These are phyloP conservation scores for Pichia sp. DNA, from an alignment of 1,139 yeast genomes.

Conservation along the genomic window DNA sequence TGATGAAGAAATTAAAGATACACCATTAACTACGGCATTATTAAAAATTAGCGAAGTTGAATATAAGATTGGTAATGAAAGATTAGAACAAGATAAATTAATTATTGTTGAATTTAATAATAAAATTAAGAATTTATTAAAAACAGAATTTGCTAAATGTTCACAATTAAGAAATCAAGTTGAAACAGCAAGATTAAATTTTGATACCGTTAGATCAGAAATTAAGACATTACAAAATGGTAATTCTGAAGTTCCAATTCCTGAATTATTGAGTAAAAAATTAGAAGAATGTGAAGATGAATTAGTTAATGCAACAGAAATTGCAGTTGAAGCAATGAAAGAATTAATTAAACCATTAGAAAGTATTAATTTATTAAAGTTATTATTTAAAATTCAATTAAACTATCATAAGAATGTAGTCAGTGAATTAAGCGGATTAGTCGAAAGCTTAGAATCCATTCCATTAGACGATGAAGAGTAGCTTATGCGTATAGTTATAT, in stretches of 20 bases:
- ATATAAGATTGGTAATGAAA: slow-evolving; percentile 52
- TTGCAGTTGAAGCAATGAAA: slow-evolving; percentile 74
- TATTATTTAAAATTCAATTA: slow-evolving; percentile 60
- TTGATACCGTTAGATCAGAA: slow-evolving; percentile 61
- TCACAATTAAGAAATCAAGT: slow-evolving; percentile 59
- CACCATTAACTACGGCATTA: slow-evolving; percentile 45
- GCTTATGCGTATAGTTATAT: slow-evolving; percentile 43
- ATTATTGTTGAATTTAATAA: slow-evolving; percentile 52
- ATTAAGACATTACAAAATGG: slow-evolving; percentile 35
- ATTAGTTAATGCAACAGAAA: slow-evolving; percentile 67
- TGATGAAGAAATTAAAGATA: slow-evolving; percentile 25
- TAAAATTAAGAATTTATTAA: slow-evolving; percentile 45
- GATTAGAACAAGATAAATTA: slow-evolving; percentile 60
- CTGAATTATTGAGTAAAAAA: slow-evolving; percentile 44
- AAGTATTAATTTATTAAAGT: slow-evolving; percentile 53
- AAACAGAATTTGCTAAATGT: slow-evolving; percentile 56
- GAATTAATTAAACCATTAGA: slow-evolving; percentile 62
- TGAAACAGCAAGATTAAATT: slow-evolving; percentile 60
- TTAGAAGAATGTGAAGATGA: slow-evolving; percentile 70
- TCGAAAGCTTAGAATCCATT: slow-evolving; percentile 37
- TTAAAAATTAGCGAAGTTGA: slow-evolving; percentile 53
- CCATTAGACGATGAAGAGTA: slow-evolving; percentile 37
- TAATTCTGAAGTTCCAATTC: slow-evolving; percentile 29
- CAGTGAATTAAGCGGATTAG: slow-evolving; percentile 37
- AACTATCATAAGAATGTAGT: slow-evolving; percentile 57